Evolutionary conservation across 108 stramenopile species (phyloP).

Genomic region (Craspedostauros australis): DNA sequence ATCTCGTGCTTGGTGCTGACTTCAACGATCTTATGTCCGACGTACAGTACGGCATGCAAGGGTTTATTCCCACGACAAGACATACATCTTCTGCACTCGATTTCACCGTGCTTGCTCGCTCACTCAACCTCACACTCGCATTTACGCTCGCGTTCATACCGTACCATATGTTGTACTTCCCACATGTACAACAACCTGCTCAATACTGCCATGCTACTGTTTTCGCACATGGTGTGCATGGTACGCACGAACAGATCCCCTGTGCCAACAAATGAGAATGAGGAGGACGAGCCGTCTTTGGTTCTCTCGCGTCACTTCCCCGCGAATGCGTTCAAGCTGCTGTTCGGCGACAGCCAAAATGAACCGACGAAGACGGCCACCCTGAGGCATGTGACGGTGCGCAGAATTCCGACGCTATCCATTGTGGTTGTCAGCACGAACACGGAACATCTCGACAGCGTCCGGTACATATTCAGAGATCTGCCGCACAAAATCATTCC

Average conservation of each 20-base stretch:
- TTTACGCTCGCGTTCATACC: background rate
- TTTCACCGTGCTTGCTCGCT: background rate
- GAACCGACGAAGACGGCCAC: background rate
- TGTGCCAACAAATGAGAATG: conserved; percentile 6
- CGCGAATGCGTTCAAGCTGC: conserved; percentile 2
- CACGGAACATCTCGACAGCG: conserved; percentile 11
- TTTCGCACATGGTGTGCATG: conserved; percentile 19
- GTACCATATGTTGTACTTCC: background rate
- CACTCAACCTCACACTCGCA: background rate
- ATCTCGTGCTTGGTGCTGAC: background rate
- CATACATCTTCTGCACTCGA: background rate
- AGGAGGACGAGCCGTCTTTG: conserved; percentile 9
- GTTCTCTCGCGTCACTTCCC: conserved; percentile 15
- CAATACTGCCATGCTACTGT: background rate
- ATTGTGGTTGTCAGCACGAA: conserved; percentile 66
- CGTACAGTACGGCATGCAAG: background rate
- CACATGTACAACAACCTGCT: background rate
- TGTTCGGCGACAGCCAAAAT: conserved; percentile 18
- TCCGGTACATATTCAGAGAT: conserved; percentile 29
- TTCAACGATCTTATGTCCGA: background rate
- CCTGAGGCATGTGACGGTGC: conserved; percentile 1
- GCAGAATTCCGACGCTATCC: conserved; percentile 15
- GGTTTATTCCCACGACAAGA: background rate
- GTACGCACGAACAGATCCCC: too few species aligned
- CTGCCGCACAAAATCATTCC: conserved; percentile 44